phyloP scores from a whole-genome alignment of 805 yeast species.

The Brettanomyces custersianus region DNA sequence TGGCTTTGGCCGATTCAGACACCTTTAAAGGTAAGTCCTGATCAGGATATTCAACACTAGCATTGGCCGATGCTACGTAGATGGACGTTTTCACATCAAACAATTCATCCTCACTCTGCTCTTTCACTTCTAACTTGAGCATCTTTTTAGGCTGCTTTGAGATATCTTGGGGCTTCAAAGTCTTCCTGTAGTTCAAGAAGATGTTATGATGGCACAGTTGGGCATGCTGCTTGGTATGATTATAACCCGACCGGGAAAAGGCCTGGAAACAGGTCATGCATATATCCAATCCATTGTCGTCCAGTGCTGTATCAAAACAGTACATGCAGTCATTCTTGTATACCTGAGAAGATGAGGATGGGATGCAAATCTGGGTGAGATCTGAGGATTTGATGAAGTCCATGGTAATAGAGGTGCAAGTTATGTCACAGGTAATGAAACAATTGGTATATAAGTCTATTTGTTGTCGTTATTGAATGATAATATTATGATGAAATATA shows the following conservation, averaged over 20 bases:
- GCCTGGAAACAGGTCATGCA: slow-evolving; percentile 70
- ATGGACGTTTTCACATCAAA: slow-evolving; percentile 38
- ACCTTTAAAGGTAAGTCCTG: slow-evolving; percentile 22
- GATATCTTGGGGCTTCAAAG: slow-evolving; percentile 32
- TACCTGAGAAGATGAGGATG: slow-evolving; percentile 32
- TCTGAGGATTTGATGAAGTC: slow-evolving; percentile 13
- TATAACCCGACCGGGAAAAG: slow-evolving; percentile 38
- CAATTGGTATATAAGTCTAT: too few species aligned
- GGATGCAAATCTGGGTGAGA: slow-evolving; percentile 11
- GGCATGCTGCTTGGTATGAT: slow-evolving; percentile 53
- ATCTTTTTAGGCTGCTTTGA: slow-evolving; percentile 34
- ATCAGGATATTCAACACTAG: slow-evolving; percentile 21
- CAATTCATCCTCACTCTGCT: slow-evolving; percentile 52
- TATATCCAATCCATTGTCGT: slow-evolving; percentile 54
- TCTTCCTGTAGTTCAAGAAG: slow-evolving; percentile 52
- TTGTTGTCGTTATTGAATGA: too few species aligned
- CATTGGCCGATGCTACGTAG: slow-evolving; percentile 29
- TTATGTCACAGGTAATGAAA: too few species aligned
- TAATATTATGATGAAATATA: too few species aligned
- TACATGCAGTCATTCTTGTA: slow-evolving; percentile 88
- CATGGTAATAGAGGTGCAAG: slow-evolving; percentile 9
- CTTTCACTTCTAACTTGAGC: slow-evolving; percentile 59
- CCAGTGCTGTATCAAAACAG: slow-evolving; percentile 64
- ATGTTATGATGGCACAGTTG: slow-evolving; percentile 41
- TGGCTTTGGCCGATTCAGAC: slow-evolving; percentile 28